phyloP scores from a whole-genome alignment of 192 early-diverging fungal species.

The Entomortierella lignicola region DNA sequence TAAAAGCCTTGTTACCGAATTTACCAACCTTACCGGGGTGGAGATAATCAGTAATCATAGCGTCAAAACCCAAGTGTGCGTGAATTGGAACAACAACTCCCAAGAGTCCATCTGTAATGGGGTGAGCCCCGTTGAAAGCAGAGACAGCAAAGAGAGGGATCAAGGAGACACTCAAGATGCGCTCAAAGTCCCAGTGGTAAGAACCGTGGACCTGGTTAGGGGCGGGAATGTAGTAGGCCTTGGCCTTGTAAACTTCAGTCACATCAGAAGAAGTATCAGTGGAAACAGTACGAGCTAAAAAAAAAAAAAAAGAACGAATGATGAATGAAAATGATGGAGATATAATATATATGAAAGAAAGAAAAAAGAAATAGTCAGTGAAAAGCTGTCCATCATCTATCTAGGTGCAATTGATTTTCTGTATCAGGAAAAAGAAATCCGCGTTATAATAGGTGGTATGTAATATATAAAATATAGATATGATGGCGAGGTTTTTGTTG shows the following conservation, averaged over 20 bases:
- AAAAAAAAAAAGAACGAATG: conserved; percentile 1
- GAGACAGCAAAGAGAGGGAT: conserved; percentile 85
- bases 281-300: conserved; percentile 29
- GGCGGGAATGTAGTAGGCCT: conserved; percentile 55
- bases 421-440: no score
- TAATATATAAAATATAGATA: no score
- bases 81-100: conserved; percentile 93
- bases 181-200: conserved; percentile 97
- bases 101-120: conserved; percentile 89
- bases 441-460: no score
- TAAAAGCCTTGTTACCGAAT: conserved; percentile 67
- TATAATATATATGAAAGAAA: background rate
- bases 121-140: conserved; percentile 81
- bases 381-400: no score
- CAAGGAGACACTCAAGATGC: conserved; percentile 78
- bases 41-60: conserved; percentile 87
- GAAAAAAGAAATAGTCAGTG: background rate
- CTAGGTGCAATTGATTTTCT: no score
- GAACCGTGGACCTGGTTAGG: conserved; percentile 83
- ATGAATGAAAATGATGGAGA: background rate
- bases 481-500: no score
- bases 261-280: conserved; percentile 18
- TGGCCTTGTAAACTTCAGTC: conserved; percentile 54
- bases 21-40: conserved; percentile 71
- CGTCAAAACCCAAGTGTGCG: conserved; percentile 86